Conservation (phyloP, 352 stramenopile species). For the Aphanomyces stellatus region DNA sequence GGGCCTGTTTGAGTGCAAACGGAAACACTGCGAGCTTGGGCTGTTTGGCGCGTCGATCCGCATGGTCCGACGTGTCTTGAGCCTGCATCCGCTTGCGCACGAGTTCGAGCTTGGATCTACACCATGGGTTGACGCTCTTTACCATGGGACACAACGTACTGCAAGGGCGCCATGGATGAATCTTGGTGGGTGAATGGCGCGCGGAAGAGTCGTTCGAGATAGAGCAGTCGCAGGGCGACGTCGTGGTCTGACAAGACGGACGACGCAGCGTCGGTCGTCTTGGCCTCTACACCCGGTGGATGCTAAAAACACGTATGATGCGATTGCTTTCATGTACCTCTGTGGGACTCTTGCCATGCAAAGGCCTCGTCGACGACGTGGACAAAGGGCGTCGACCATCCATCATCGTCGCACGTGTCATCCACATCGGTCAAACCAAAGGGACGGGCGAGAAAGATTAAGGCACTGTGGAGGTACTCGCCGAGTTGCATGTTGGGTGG, state of each 20-base stretch:
- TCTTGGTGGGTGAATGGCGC: background rate
- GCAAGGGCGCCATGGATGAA: background rate
- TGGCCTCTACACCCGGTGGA: too few relatives aligned
- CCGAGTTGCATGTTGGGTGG: background rate
- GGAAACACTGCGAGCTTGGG: background rate
- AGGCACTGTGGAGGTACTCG: slow-evolving; percentile 7
- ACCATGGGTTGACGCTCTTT: background rate
- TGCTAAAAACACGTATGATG: too few relatives aligned
- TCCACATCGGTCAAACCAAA: too few relatives aligned
- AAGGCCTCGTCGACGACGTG: background rate
- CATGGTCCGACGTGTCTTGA: background rate
- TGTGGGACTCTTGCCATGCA: background rate
- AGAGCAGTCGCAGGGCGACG: background rate
- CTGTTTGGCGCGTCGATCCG: background rate
- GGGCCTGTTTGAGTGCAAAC: background rate
- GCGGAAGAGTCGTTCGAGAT: slow-evolving; percentile 11
- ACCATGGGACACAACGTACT: too few relatives aligned
- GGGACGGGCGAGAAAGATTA: background rate
- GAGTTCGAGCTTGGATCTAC: background rate
- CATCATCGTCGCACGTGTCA: background rate
- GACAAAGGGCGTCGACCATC: slow-evolving; percentile 7
- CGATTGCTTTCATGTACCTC: background rate
- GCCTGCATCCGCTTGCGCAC: background rate
- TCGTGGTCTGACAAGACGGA: background rate
- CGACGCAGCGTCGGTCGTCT: too few relatives aligned